Base-by-base conservation (phyloP, 1,284 basidiomycete genomes). In the Takashimella tepidaria region DNA sequence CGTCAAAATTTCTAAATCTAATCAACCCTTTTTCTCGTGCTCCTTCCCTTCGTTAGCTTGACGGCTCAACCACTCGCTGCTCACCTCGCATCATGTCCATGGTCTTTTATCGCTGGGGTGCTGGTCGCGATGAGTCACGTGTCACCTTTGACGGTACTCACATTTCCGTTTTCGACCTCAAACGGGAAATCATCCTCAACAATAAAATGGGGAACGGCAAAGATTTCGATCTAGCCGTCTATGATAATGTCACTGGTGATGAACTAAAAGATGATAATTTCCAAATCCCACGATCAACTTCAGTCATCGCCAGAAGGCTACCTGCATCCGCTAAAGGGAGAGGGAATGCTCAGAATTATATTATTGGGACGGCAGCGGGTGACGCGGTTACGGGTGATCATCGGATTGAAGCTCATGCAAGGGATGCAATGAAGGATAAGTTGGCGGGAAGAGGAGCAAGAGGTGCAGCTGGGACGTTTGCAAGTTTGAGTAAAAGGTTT, bases 21-120 rank as follows among this genome's bases (percentile, higher is more conserved):
- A n/a, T n/a, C n/a, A n/a, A n/a, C n/a, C n/a, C n/a, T n/a, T n/a
- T n/a, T n/a, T n/a, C n/a, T n/a, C n/a, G n/a, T n/a, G n/a, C n/a
- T n/a, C n/a, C n/a, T n/a, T n/a, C n/a, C n/a, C n/a, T n/a, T n/a
- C n/a, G n/a, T n/a, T n/a, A n/a, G n/a, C n/a, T n/a, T n/a, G n/a
- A n/a, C 31, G 31, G 31, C 31, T 37, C 16, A 16, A 37, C 31
- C 21, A 5, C 21, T 45, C 16, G 1, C 44, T 23, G n/a, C 8
- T 6, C 51, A n/a, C 21, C 53, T 13, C 24, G 46, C 57, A 67
- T 45, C 62, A 95, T 93, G 91, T 92, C 90, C 68, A 91, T 87
- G 74, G 92, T 98, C 69, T 98, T 96, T 80, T 98, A 98, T 84
- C 90, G 89, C 77, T 98, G 97, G 86, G 90, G 86, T 75, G 93